phyloP scores from a whole-genome alignment of 1,284 basidiomycete species.

The Trichosporon sp. region DNA sequence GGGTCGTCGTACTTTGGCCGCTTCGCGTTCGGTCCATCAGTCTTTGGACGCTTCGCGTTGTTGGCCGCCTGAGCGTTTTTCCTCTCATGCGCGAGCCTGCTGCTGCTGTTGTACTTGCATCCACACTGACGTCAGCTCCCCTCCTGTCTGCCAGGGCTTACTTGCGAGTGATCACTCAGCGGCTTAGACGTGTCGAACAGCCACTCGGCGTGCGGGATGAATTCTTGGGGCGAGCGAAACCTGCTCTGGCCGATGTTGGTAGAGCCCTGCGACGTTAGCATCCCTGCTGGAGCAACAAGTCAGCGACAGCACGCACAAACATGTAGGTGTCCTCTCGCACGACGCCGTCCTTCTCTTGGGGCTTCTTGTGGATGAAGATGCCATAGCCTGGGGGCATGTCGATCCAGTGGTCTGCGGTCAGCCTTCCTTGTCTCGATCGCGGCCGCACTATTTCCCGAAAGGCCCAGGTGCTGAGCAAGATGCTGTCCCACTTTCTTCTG shows the following conservation, averaged over 20 bases:
- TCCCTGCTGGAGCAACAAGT: neutral
- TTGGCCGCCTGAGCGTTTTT: conserved; percentile 15
- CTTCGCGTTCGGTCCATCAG: conserved; percentile 21
- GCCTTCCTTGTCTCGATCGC: neutral
- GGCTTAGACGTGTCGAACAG: conserved; percentile 40
- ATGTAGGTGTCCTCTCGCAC: conserved; percentile 44
- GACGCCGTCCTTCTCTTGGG: conserved; percentile 28
- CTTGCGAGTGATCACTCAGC: conserved; percentile 39
- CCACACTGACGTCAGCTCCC: conserved; percentile 37
- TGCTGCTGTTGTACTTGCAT: conserved; percentile 41
- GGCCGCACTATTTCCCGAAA: conserved; percentile 28
- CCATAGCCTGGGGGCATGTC: conserved; percentile 43
- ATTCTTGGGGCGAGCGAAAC: conserved; percentile 40
- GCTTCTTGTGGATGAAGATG: conserved; percentile 42
- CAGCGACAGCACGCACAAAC: conserved; percentile 33
- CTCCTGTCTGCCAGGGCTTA: conserved; percentile 13
- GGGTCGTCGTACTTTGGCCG: conserved; percentile 19
- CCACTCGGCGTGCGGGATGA: conserved; percentile 45
- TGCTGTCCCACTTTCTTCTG: conserved; percentile 38
- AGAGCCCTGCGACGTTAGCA: conserved; percentile 38
- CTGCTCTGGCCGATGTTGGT: conserved; percentile 24
- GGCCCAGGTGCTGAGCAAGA: conserved; percentile 31
- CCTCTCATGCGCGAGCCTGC: conserved; percentile 19
- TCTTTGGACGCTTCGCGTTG: conserved; percentile 19
- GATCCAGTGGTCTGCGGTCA: conserved; percentile 26